Evolutionary conservation across 192 early-diverging fungal species (phyloP).

Genomic region (Spizellomyces sp.): DNA sequence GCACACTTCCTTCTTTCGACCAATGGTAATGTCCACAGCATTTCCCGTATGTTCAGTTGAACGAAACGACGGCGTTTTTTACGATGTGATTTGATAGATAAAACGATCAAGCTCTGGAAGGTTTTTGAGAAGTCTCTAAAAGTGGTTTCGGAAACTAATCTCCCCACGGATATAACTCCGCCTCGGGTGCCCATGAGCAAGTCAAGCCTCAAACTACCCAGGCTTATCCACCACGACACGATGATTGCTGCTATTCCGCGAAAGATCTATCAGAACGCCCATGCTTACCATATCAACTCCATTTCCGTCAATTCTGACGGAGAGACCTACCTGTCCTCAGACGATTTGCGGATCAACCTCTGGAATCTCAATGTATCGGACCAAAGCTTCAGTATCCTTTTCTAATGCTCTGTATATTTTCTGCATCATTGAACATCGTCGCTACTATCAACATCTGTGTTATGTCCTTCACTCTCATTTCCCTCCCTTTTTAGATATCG

Average conservation of each 20-base stretch:
- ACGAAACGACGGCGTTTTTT: background rate
- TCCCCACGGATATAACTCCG: slow-evolving; percentile 60
- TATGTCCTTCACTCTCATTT: background rate
- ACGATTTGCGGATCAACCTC: slow-evolving; percentile 97
- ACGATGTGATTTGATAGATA: slow-evolving; percentile 62
- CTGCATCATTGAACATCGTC: no score
- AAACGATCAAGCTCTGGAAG: slow-evolving; percentile 99
- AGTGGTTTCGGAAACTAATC: slow-evolving; percentile 90
- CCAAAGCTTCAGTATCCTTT: slow-evolving; percentile 85
- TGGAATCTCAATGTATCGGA: slow-evolving; percentile 98
- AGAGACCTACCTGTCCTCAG: slow-evolving; percentile 96
- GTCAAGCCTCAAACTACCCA: slow-evolving; percentile 64
- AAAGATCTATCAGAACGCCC: slow-evolving; percentile 96
- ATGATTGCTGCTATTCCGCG: slow-evolving; percentile 94
- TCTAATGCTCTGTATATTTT: slow-evolving; percentile 9
- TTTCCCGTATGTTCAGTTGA: no score
- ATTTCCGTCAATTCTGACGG: slow-evolving; percentile 99
- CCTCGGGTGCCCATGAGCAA: slow-evolving; percentile 5
- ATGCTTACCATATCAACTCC: slow-evolving; percentile 99
- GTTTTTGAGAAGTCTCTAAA: slow-evolving; percentile 97
- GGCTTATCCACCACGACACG: slow-evolving; percentile 90
- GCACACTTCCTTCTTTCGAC: slow-evolving; percentile 97
- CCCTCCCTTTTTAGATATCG: slow-evolving; percentile 71
- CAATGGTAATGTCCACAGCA: slow-evolving; percentile 67
- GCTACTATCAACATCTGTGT: no score